A percentile compares a stretch with the other conserved stretches of the same genome.
phyloP scores from a whole-genome alignment of 2,329 filamentous ascomycete genomes.

The Eutypella sp. region DNA sequence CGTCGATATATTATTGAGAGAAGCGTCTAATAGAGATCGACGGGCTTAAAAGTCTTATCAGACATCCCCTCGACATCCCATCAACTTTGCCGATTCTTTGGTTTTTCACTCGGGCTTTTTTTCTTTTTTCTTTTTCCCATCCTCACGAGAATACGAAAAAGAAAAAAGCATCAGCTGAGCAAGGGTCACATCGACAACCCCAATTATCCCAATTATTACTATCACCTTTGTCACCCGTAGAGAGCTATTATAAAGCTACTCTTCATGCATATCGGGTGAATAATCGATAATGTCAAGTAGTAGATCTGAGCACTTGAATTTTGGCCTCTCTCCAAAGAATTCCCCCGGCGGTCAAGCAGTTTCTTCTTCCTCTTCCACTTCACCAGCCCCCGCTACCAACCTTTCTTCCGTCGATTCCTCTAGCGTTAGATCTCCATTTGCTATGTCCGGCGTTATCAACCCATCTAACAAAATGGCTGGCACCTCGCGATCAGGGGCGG shows the following conservation, averaged over 20 bases:
- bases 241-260: constrained; percentile 23
- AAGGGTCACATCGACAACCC: too few relatives aligned
- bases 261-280: constrained; percentile 45
- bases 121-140: too few relatives aligned
- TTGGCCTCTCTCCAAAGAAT: constrained; percentile 69
- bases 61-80: too few relatives aligned
- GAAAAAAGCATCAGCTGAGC: constrained; percentile 15
- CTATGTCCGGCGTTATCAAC: constrained; percentile 59
- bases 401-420: constrained; percentile 70
- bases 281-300: constrained; percentile 94
- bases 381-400: constrained; percentile 68
- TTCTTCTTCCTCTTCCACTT: constrained; percentile 72
- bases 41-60: too few relatives aligned
- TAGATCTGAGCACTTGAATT: constrained; percentile 80
- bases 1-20: not conserved
- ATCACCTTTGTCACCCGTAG: constrained; percentile 25
- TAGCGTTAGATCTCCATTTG: constrained; percentile 68
- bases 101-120: constrained; percentile 13
- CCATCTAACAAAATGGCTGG: constrained; percentile 54
- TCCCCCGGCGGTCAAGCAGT: constrained; percentile 59
- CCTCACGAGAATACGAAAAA: too few relatives aligned
- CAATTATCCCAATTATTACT: constrained; percentile 15
- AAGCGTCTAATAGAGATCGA: not conserved
- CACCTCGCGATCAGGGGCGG: constrained; percentile 73
- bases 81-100: too few relatives aligned